Evolutionary conservation across 2,329 filamentous ascomycete species (phyloP).

Genomic region (Teratosphaeria nubilosa): DNA sequence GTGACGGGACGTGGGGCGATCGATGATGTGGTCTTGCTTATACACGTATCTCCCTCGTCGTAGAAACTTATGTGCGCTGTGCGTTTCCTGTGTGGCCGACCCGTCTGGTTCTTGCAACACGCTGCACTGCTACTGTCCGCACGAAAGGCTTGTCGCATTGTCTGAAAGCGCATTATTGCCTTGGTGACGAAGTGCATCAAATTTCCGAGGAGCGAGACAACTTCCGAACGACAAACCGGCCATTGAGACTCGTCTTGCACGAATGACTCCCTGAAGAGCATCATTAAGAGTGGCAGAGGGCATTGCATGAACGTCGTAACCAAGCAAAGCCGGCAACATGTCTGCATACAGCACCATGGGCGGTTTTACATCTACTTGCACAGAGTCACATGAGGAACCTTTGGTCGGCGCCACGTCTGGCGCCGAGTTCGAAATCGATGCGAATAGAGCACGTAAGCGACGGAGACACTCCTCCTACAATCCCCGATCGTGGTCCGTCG

Average conservation of each 20-base stretch:
- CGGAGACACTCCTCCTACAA: conserved; percentile 40
- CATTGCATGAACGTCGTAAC: background rate
- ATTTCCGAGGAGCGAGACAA: background rate
- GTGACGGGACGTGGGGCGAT: background rate
- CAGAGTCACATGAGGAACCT: conserved; percentile 35
- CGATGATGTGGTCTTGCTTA: background rate
- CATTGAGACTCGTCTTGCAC: background rate
- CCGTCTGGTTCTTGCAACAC: background rate
- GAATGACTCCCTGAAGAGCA: background rate
- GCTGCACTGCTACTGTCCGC: background rate
- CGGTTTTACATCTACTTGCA: conserved; percentile 8
- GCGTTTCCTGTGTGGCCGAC: background rate
- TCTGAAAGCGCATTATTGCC: background rate
- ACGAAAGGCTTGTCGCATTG: background rate
- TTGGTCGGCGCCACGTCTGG: conserved; percentile 29
- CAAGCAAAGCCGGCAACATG: background rate
- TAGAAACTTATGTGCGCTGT: background rate
- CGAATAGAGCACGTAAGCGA: conserved; percentile 27
- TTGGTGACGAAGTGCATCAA: background rate
- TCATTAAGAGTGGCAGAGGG: background rate
- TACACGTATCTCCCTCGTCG: background rate
- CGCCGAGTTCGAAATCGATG: conserved; percentile 24
- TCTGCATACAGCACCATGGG: conserved; percentile 5
- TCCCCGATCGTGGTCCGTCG: conserved; percentile 33
- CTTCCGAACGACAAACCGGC: background rate